phyloP scores from a whole-genome alignment of 176 grass and related monocot species.

The Pharus latifolius region DNA sequence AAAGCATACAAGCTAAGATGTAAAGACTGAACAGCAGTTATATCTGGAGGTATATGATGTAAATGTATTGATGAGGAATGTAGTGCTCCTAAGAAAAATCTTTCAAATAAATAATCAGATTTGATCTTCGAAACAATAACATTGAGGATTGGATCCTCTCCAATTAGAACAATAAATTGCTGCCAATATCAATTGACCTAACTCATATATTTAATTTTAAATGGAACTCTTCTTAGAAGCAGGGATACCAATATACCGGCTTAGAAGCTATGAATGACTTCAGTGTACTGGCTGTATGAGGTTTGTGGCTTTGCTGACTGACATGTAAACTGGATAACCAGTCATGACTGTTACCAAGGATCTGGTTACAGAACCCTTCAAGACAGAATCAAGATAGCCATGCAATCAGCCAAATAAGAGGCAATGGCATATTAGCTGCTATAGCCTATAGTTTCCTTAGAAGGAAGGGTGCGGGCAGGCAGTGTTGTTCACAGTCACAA shows the following conservation, averaged over 20 bases:
- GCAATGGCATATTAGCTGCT: neutral
- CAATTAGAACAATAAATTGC: neutral
- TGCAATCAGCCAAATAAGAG: neutral
- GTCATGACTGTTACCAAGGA: too few species aligned
- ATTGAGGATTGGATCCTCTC: neutral
- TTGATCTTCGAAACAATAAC: neutral
- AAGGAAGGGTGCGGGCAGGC: neutral
- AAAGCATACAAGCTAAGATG: slow-evolving; percentile 7
- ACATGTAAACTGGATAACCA: neutral
- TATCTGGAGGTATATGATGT: neutral
- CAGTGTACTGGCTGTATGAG: neutral
- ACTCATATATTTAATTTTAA: neutral
- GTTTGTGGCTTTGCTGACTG: neutral
- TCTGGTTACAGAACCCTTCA: neutral
- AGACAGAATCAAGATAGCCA: neutral
- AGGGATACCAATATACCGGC: neutral
- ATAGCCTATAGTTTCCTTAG: neutral
- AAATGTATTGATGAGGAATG: neutral
- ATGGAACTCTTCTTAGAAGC: neutral
- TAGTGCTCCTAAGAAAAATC: neutral
- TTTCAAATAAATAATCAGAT: neutral
- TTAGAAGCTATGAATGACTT: neutral
- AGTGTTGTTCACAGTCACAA: neutral
- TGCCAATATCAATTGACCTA: neutral
- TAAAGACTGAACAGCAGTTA: neutral